A percentile compares a stretch with the other conserved stretches of the same genome.
These are phyloP conservation scores for Cryptomeria japonica DNA, from an alignment of 75 land plant genomes.

Conservation along the genomic window DNA sequence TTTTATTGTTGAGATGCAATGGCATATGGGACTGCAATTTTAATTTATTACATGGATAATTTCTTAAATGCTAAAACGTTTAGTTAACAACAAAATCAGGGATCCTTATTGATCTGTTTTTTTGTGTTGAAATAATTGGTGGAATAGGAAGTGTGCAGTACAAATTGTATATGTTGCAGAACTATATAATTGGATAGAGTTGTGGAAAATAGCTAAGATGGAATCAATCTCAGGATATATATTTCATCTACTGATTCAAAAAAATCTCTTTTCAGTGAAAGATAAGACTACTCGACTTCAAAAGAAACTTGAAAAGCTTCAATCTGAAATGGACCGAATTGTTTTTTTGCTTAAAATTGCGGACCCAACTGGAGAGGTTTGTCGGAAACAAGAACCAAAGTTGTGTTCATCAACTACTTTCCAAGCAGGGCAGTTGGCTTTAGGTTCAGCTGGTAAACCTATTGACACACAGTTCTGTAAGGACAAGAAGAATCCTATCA, in stretches of 20 bases:
- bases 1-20: background rate
- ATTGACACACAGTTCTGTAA: slow-evolving; percentile 7
- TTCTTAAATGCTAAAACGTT: too few relatives aligned
- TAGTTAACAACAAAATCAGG: background rate
- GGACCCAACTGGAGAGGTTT: slow-evolving; percentile 90
- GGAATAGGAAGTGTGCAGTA: background rate
- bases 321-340: slow-evolving; percentile 72
- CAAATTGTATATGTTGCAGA: background rate
- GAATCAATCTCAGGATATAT: background rate
- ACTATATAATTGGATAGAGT: background rate
- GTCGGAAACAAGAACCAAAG: slow-evolving; percentile 54
- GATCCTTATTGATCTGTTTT: background rate
- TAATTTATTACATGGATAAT: background rate
- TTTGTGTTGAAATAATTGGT: slow-evolving; percentile 1
- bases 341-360: slow-evolving; percentile 79
- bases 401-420: background rate
- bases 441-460: slow-evolving; percentile 19
- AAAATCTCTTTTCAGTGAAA: slow-evolving; percentile 47
- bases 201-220: background rate
- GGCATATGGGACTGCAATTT: background rate
- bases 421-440: slow-evolving; percentile 10
- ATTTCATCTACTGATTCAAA: background rate
- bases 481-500: slow-evolving; percentile 16
- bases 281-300: slow-evolving; percentile 47
- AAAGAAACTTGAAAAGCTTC: slow-evolving; percentile 60